A percentile compares a stretch with the other conserved stretches of the same genome.
These are phyloP conservation scores for Aethionema arabicum DNA, from an alignment of 345 rosid genomes.

Conservation along the genomic window DNA sequence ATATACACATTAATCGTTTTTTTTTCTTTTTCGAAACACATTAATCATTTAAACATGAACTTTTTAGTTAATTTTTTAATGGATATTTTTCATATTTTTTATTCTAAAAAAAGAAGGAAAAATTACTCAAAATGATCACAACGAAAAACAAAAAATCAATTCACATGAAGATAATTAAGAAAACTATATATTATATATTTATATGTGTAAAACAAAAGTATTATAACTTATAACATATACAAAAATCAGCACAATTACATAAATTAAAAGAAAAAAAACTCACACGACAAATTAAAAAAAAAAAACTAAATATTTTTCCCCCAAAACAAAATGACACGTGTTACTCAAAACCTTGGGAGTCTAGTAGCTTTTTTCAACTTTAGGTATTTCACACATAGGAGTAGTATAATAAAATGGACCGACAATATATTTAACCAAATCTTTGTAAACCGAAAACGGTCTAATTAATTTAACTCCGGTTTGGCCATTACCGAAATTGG, in stretches of 20 bases:
- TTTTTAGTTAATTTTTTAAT: too few relatives aligned
- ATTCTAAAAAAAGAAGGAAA: too few relatives aligned
- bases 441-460: constrained; percentile 48
- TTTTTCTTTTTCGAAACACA: too few relatives aligned
- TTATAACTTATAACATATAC: constrained; percentile 10
- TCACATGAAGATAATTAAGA: too few relatives aligned
- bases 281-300: constrained; percentile 3
- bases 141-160: too few relatives aligned
- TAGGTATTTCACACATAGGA: constrained; percentile 68
- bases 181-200: neutral
- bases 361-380: constrained; percentile 32
- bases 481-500: constrained; percentile 62
- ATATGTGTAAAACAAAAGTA: neutral
- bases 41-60: too few relatives aligned
- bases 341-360: constrained; percentile 12
- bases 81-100: too few relatives aligned
- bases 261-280: constrained; percentile 11
- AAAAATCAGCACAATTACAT: constrained; percentile 16
- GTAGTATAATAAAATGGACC: constrained; percentile 60
- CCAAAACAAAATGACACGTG: constrained; percentile 7
- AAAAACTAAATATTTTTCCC: constrained; percentile 2
- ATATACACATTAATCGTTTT: too few relatives aligned
- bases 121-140: too few relatives aligned
- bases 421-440: constrained; percentile 44
- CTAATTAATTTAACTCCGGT: constrained; percentile 52